Conservation (phyloP, 2,329 filamentous ascomycete species). For the Colletotrichum tropicale region DNA sequence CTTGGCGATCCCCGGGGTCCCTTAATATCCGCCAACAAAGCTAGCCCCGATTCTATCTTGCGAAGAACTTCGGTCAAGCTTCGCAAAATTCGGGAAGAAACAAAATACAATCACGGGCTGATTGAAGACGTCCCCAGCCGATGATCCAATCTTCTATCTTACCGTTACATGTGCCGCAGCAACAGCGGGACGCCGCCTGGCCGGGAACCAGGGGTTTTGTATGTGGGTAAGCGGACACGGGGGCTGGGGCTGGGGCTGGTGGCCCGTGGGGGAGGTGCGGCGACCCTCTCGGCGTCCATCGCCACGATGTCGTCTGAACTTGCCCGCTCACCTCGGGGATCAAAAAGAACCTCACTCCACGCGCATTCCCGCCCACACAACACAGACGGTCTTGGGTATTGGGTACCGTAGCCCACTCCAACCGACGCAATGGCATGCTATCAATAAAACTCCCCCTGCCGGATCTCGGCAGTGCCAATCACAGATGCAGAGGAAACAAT, state of each 20-base stretch:
- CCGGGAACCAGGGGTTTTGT: neutral
- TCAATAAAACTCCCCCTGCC: neutral
- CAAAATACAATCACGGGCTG: neutral
- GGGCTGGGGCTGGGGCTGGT: neutral
- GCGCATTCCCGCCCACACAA: neutral
- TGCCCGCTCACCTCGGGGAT: neutral
- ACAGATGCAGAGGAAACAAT: neutral
- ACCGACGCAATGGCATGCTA: neutral
- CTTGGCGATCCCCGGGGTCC: neutral
- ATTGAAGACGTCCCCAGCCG: neutral
- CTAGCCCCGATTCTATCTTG: neutral
- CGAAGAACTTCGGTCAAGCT: neutral
- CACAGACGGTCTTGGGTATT: neutral
- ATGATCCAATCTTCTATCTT: neutral
- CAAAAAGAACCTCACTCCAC: neutral
- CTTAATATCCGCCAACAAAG: neutral
- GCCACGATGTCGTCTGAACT: neutral
- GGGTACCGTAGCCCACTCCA: neutral
- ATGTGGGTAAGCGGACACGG: neutral
- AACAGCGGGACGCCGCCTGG: neutral
- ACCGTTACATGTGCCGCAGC: neutral
- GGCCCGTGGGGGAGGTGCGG: neutral
- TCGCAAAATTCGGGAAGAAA: neutral
- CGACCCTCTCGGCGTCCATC: neutral
- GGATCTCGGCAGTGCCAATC: neutral